Conservation (phyloP, 768 basidiomycete species). For the Pholiota molesta region DNA sequence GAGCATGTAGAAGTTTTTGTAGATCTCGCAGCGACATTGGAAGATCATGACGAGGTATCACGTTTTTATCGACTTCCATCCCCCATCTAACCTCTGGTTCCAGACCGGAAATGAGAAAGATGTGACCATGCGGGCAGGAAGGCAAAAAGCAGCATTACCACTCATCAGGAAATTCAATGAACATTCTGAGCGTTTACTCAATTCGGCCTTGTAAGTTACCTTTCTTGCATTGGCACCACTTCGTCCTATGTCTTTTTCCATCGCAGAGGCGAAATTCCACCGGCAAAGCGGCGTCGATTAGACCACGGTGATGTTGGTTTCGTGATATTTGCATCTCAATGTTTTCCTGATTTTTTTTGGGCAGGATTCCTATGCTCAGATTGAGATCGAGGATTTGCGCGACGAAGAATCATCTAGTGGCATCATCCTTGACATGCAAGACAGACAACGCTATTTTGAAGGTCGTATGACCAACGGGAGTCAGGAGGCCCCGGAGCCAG, state of each 20-base stretch:
- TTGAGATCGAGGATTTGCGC: slow-evolving; percentile 86
- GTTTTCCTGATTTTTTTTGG: slow-evolving; percentile 22
- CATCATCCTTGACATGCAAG: slow-evolving; percentile 86
- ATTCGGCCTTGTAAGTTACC: slow-evolving; percentile 66
- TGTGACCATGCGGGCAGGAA: slow-evolving; percentile 94
- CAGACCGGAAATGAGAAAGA: slow-evolving; percentile 91
- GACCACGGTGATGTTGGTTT: slow-evolving; percentile 43
- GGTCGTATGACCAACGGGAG: slow-evolving; percentile 48
- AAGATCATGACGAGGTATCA: slow-evolving; percentile 86
- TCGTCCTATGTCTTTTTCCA: slow-evolving; percentile 7
- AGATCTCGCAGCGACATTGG: slow-evolving; percentile 84
- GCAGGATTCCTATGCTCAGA: slow-evolving; percentile 48
- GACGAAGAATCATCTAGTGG: slow-evolving; percentile 66
- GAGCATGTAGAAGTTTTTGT: slow-evolving; percentile 77
- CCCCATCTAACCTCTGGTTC: neutral
- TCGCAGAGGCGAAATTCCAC: slow-evolving; percentile 54
- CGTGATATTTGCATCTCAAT: neutral
- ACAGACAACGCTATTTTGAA: slow-evolving; percentile 82
- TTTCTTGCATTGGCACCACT: slow-evolving; percentile 2
- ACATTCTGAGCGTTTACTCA: slow-evolving; percentile 88
- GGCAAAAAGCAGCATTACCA: slow-evolving; percentile 84
- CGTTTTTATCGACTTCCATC: slow-evolving; percentile 5
- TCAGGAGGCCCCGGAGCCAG: slow-evolving; percentile 35
- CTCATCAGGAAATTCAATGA: slow-evolving; percentile 98
- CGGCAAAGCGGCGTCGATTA: slow-evolving; percentile 63